Base-by-base conservation (phyloP, 768 basidiomycete species). In the Russula lepida region DNA sequence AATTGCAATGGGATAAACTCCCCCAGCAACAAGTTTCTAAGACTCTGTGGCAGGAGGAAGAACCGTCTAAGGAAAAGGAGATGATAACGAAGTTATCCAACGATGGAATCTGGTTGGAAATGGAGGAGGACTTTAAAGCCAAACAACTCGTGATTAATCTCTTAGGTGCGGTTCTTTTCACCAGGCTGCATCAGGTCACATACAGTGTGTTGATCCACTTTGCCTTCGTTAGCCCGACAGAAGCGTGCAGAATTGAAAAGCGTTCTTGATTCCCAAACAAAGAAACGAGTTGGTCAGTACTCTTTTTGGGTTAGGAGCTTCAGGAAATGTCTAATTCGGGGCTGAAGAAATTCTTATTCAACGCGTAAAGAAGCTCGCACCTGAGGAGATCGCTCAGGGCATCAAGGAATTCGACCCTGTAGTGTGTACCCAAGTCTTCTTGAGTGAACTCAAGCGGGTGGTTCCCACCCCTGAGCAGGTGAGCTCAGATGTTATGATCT, bases 1-100 rank as follows among this genome's bases (percentile, higher is more conserved):
- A 98, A 71, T 77, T 99, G 58, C 95, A 98, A 70, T 99, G 95
- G 95, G 95, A 98, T 71, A 98, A 98, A 69, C 79, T 99, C n/a
- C 85, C 90, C 25, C 92, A 92, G 59, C 86, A 89, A 65, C 86
- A 90, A 67, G 85, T 92, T 35, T 77, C 77, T 1, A 88, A 87
- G 70, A 98, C 95, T 0, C 75, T 98, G 15, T 99, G 93, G 89
- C 87, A 79, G 55, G 80, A 81, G 41, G 89, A 92, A 61, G 75
- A 77, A 55, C 74, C 81, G 1, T 76, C 84, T 66, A 85, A 84
- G 68, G 90, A 92, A 69, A 77, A 82, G 63, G 86, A 90, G 66
- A 91, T 93, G 80, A 73, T 93, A 46, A 80, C 84, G 71, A 90
- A 89, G 72, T 74, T 99, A 50, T 86, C 88, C 68, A 73, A 77